Conservation (phyloP, 2,329 filamentous ascomycete species). For the Cercospora berteroae region DNA sequence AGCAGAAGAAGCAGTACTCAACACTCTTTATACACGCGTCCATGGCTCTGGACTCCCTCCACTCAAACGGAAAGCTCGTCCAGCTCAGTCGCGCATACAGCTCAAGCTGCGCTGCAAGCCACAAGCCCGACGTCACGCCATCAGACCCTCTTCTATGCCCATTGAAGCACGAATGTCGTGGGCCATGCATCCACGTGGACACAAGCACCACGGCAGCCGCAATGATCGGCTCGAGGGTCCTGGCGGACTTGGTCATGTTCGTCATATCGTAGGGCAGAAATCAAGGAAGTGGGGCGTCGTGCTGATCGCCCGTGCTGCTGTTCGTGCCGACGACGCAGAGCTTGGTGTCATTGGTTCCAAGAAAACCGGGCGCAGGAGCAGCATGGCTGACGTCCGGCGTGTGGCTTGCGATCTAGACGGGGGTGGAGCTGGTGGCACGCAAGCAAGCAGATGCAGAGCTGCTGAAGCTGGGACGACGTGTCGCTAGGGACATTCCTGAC, state of each 20-base stretch:
- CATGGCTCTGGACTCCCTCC: background rate
- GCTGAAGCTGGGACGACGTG: background rate
- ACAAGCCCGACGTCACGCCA: slow-evolving; percentile 32
- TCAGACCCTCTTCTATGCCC: background rate
- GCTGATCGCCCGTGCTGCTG: background rate
- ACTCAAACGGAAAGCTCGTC: background rate
- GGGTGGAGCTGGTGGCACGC: background rate
- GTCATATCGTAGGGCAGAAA: background rate
- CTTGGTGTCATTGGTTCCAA: slow-evolving; percentile 1
- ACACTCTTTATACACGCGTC: background rate
- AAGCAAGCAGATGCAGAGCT: background rate
- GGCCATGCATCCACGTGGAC: background rate
- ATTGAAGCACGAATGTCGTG: background rate
- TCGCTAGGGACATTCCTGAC: background rate
- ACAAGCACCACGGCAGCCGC: background rate
- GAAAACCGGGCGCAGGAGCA: background rate
- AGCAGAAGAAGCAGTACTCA: background rate
- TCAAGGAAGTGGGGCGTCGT: slow-evolving; percentile 2
- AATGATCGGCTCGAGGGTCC: slow-evolving; percentile 6
- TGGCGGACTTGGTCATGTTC: background rate
- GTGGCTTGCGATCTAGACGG: background rate
- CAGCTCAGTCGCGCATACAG: background rate
- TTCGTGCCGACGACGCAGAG: background rate
- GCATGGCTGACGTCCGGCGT: background rate
- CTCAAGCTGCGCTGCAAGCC: slow-evolving; percentile 34